Evolutionary conservation across 1,284 basidiomycete genomes (phyloP).

Genomic region (Ganoderma boninense): DNA sequence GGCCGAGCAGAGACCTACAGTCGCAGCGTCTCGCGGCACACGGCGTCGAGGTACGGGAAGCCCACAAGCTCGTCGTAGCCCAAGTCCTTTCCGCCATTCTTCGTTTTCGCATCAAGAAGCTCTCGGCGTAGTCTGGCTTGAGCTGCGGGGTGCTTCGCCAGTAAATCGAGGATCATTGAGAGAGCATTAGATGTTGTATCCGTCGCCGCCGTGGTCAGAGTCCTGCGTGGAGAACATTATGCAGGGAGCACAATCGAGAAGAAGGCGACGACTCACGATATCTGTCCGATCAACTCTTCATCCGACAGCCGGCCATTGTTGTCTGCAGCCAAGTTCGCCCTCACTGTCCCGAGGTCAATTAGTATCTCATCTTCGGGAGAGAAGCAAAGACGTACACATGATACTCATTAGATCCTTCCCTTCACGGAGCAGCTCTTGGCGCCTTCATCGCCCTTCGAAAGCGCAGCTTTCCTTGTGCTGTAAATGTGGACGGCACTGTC

Average conservation of each 20-base stretch:
- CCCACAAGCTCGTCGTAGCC: constrained; percentile 47
- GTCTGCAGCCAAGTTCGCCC: constrained; percentile 26
- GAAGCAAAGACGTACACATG: constrained; percentile 22
- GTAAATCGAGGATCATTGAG: constrained; percentile 21
- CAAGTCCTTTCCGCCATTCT: constrained; percentile 28
- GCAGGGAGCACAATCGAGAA: not conserved
- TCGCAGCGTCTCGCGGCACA: constrained; percentile 47
- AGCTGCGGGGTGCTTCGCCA: constrained; percentile 22
- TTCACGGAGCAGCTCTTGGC: constrained; percentile 28
- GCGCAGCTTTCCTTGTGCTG: constrained; percentile 29
- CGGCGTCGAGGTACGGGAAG: constrained; percentile 54
- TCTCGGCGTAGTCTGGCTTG: constrained; percentile 21
- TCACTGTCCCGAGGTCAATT: constrained; percentile 7
- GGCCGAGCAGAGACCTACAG: not conserved
- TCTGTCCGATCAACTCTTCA: constrained; percentile 28
- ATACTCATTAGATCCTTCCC: constrained; percentile 38
- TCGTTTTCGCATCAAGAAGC: constrained; percentile 12
- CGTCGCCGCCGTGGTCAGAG: constrained; percentile 23
- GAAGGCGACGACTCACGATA: constrained; percentile 23
- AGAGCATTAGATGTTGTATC: constrained; percentile 31
- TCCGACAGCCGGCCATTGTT: constrained; percentile 20
- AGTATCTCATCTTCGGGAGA: not conserved
- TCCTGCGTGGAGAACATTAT: constrained; percentile 4
- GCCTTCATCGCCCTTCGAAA: constrained; percentile 27
- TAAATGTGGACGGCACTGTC: constrained; percentile 27